Evolutionary conservation across 768 basidiomycete genomes (phyloP).

Genomic region (Suillus subalutaceus): DNA sequence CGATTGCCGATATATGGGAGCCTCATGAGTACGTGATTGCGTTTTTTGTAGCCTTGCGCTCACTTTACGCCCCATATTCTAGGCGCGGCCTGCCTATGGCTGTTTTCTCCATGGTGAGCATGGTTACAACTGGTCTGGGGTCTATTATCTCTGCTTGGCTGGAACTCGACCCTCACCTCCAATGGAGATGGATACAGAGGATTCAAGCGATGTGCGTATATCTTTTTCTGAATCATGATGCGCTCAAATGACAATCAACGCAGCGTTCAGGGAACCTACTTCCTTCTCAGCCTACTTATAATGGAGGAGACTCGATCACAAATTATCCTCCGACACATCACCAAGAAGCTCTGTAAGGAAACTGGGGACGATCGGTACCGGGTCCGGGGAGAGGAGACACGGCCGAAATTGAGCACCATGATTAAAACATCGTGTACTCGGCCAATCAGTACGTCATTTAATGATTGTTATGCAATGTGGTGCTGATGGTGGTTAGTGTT

Average conservation of each 20-base stretch:
- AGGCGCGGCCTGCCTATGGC: conserved; percentile 80
- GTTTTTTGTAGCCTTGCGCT: conserved; percentile 19
- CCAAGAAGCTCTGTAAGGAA: conserved; percentile 62
- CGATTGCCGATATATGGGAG: conserved; percentile 68
- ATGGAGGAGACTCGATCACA: conserved; percentile 74
- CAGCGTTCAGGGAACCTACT: conserved; percentile 55
- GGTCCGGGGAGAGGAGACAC: conserved; percentile 65
- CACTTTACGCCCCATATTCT: not conserved
- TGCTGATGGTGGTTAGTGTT: conserved; percentile 16
- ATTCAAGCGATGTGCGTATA: conserved; percentile 62
- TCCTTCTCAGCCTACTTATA: conserved; percentile 52
- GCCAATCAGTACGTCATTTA: conserved; percentile 60
- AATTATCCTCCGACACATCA: conserved; percentile 67
- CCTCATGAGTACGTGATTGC: conserved; percentile 54
- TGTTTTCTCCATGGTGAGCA: conserved; percentile 61
- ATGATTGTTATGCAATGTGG: not conserved
- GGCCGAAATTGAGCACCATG: conserved; percentile 52
- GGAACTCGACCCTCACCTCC: conserved; percentile 56
- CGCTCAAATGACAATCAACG: conserved; percentile 11
- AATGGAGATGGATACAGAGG: conserved; percentile 88
- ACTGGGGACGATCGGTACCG: conserved; percentile 67
- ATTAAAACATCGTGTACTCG: conserved; percentile 72
- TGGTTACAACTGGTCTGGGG: conserved; percentile 66
- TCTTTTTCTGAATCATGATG: conserved; percentile 8
- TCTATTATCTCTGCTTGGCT: conserved; percentile 69